Base-by-base conservation (phyloP, 164 flowering plant genomes). In the Vitis cinerea region DNA sequence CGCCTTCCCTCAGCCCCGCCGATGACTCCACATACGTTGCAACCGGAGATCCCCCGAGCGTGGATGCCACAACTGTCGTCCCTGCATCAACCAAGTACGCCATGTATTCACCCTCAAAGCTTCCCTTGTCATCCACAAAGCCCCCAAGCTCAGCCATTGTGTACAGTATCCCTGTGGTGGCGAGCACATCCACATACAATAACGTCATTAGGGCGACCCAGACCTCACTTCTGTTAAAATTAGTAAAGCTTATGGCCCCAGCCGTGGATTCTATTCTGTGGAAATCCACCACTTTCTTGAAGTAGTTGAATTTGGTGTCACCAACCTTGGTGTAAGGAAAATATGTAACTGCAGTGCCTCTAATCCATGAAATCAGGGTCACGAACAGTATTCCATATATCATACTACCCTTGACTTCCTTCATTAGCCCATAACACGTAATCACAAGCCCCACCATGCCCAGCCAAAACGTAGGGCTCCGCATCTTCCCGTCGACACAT, bases 1-100 rank as follows among this genome's bases (percentile, higher is more conserved):
- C 98, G 0, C 98, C 98, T 77, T 94, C 98, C 70, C 82, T 73
- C 49, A 94, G 82, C 63, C 98, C 97, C 0, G 90, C 96, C 1
- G 96, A 78, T 7, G 96, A 94, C 64, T 94, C 98, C 0, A 91
- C 72, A 48, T 70, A 94, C 1, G 93, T 85, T 0, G 94, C 87
- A 0, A 78, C 63, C 0, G 97, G 83, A 0, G 94, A 78, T 2
- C 86, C 84, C 3, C 98, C 97, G n/a, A 94, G 80, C 1, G 79
- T 77, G 7, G 97, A 83, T 15, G 87, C 96, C 54, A 90, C 76
- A 0, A 89, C 70, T 0, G 93, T 82, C 4, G 96, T 71, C 15
- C 88, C 79, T 5, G 92, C 93, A 71, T 94, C 98, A 1, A 89
- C 90, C 80, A 90, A 80, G 63, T 83, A 91, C 0, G 98, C 96